Evolutionary conservation across 2,329 filamentous ascomycete species (phyloP), one percentile per base, ranked within the genome.

Genomic region (Exophiala spinifera): DNA sequence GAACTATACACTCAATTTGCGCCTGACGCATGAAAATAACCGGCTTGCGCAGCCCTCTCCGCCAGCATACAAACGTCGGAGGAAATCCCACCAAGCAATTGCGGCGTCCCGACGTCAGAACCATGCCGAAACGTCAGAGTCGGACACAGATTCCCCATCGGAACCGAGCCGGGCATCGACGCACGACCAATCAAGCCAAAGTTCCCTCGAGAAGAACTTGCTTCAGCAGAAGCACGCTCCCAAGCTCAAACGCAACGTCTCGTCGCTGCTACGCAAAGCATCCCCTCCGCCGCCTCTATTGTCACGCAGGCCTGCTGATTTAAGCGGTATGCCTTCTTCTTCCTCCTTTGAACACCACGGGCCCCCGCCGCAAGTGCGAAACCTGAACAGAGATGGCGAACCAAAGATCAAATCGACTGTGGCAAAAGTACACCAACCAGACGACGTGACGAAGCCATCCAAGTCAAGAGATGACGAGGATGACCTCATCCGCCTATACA

Each of bases 1-100:
- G 7, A 66, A 72, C 5, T 85, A 85, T 57, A 79, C 79, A 3
- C 59, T 84, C 15, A 74, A 76, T 46, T 64, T 81, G 13, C 80
- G 82, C 11, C 74, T 84, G 13, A 77, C 76, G 1, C 72, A 67
- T 48, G 64, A 65, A 10, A 76, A 79, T 49, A 73, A 78, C 45
- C 66, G 63, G 10, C 61, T 62, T 15, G 63, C 54, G 23, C 69
- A 68, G 42, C 67, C 61, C 2, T 63, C 61, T 49, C 64, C 44
- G 51, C 59, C 63, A 13, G 47, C 43, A 6, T 63, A 61, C 44
- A 60, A 60, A 42, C 64, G 63, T 19, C 21, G 53, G 42, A 11
- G 63, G 55, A 14, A 8, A 4, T 21, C 23, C 5, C 42, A 13
- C 11, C 42, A 20, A 40, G 57, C 1, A 47, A 46, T 2, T 56